A percentile compares a stretch with the other conserved stretches of the same genome.
Evolutionary conservation across 2,329 filamentous ascomycete species (phyloP).

Genomic region (Venturia carpophila): DNA sequence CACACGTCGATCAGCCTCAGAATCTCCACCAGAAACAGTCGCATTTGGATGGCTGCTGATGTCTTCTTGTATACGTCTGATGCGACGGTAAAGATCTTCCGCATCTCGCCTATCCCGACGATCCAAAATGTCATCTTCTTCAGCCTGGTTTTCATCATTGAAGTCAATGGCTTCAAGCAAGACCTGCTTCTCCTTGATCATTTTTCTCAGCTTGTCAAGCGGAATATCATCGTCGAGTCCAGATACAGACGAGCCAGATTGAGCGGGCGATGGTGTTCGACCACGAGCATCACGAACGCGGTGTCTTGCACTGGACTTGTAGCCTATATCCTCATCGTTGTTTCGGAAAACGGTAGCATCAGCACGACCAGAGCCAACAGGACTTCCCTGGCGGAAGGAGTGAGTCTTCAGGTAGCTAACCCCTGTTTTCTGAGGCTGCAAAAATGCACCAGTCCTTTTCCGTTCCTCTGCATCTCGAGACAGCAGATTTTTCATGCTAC

Average conservation of each 20-base stretch:
- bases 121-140: constrained; percentile 89
- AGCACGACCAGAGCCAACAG: constrained; percentile 60
- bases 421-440: constrained; percentile 93
- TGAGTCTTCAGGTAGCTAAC: constrained; percentile 96
- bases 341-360: constrained; percentile 97
- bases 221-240: constrained; percentile 61
- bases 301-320: constrained; percentile 86
- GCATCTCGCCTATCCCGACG: constrained; percentile 84
- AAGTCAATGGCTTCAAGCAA: constrained; percentile 95
- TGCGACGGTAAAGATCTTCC: constrained; percentile 87
- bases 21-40: constrained; percentile 54
- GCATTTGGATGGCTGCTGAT: constrained; percentile 87
- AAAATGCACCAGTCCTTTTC: constrained; percentile 79
- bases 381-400: constrained; percentile 67
- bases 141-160: constrained; percentile 77
- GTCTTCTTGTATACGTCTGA: constrained; percentile 85
- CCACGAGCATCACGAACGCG: constrained; percentile 56
- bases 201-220: constrained; percentile 83
- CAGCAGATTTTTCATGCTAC: constrained; percentile 82
- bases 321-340: constrained; percentile 82
- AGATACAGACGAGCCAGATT: constrained; percentile 51
- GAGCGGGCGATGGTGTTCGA: constrained; percentile 71
- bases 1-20: constrained; percentile 76
- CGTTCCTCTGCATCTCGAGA: constrained; percentile 82
- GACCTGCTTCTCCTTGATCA: constrained; percentile 88